These are phyloP conservation scores for Basidiobolus meristosporus DNA, from an alignment of 371 early-diverging fungal genomes.

Conservation along the genomic window DNA sequence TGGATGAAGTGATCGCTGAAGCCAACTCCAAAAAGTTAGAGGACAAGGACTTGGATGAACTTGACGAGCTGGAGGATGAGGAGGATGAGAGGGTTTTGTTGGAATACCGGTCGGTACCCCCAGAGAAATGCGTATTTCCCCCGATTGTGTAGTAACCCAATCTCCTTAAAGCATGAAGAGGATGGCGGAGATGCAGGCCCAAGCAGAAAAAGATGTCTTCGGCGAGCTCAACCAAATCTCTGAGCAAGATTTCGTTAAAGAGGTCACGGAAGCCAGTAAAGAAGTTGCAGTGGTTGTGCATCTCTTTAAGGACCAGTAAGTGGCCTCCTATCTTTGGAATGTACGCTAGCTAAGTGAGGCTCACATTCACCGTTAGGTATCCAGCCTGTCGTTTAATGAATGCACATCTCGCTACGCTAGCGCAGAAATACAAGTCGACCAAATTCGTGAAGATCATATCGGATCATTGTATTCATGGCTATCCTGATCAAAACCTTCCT, in stretches of 20 bases:
- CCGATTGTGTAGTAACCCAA: background rate
- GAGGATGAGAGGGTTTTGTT: conserved; percentile 64
- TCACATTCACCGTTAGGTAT: conserved; percentile 23
- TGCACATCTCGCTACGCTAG: conserved; percentile 52
- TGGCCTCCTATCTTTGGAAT: background rate
- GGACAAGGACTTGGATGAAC: conserved; percentile 59
- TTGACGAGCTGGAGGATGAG: conserved; percentile 77
- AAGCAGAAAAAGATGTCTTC: conserved; percentile 38
- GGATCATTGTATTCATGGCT: conserved; percentile 83
- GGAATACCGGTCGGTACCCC: conserved; percentile 33
- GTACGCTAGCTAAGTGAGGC: background rate
- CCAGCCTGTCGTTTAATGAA: conserved; percentile 69
- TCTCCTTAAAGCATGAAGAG: conserved; percentile 15
- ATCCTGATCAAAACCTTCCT: conserved; percentile 83
- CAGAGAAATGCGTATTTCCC: background rate
- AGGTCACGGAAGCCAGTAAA: conserved; percentile 82
- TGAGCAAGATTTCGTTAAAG: conserved; percentile 73
- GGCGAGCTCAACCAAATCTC: conserved; percentile 73
- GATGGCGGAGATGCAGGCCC: conserved; percentile 51
- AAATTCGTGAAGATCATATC: conserved; percentile 86
- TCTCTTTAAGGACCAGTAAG: conserved; percentile 51
- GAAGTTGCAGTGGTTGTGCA: conserved; percentile 53
- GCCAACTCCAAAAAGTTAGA: conserved; percentile 25
- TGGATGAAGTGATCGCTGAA: conserved; percentile 47
- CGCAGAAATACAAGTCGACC: conserved; percentile 57